A percentile compares a stretch with the other conserved stretches of the same genome.
phyloP scores from a whole-genome alignment of 2,329 filamentous ascomycete genomes.

The Fusarium vanettenii region DNA sequence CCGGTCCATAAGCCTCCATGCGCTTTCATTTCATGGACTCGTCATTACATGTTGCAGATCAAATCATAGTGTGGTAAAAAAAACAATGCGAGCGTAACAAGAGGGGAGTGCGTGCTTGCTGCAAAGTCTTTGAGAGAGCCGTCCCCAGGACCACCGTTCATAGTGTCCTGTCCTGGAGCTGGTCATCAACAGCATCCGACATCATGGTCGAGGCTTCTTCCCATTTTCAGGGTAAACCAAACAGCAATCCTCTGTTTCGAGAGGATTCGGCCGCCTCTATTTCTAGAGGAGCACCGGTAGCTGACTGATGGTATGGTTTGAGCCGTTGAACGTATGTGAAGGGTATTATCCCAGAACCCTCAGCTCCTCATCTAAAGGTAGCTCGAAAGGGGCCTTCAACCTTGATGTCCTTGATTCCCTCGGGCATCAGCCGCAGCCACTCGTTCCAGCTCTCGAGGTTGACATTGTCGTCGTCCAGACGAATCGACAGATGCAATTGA shows the following conservation, averaged over 20 bases:
- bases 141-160: conserved; percentile 7
- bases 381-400: conserved; percentile 62
- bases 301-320: not conserved
- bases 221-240: conserved; percentile 30
- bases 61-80: conserved; percentile 23
- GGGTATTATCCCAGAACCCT: not conserved
- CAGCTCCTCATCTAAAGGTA: conserved; percentile 38
- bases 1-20: conserved; percentile 36
- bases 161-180: not conserved
- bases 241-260: conserved; percentile 14
- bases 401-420: conserved; percentile 66
- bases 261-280: conserved; percentile 16
- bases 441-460: conserved; percentile 67
- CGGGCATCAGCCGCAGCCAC: conserved; percentile 69
- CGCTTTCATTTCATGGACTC: conserved; percentile 39
- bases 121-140: conserved; percentile 4
- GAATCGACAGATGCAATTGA: conserved; percentile 62
- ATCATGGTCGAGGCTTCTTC: conserved; percentile 14
- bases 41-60: conserved; percentile 33
- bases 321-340: conserved; percentile 9
- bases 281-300: conserved; percentile 9
- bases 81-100: conserved; percentile 23
- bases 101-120: conserved; percentile 9
- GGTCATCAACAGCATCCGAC: not conserved
- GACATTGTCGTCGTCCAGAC: conserved; percentile 62